Conservation (phyloP, 192 early-diverging fungal genomes). For the Jimgerdemannia lactiflua region DNA sequence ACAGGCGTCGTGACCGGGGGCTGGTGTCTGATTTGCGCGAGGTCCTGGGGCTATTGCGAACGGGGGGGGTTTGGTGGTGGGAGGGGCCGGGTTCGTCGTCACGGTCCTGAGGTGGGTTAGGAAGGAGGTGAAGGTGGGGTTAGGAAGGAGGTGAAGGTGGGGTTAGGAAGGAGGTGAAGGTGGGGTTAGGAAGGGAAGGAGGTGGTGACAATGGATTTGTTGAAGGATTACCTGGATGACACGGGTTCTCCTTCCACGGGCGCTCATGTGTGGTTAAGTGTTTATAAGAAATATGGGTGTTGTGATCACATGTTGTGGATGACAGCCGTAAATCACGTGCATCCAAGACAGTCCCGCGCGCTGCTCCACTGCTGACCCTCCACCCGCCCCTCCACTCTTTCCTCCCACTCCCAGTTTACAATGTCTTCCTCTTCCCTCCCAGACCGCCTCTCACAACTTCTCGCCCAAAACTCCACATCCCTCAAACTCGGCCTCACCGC, state of each 20-base stretch:
- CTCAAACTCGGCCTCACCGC: conserved; percentile 46
- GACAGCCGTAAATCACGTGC: too few relatives aligned
- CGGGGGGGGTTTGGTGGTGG: neutral
- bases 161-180: too few relatives aligned
- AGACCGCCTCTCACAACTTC: conserved; percentile 10
- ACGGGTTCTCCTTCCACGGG: neutral
- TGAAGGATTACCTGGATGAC: neutral
- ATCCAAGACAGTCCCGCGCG: too few relatives aligned
- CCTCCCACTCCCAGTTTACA: neutral
- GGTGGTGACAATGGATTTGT: neutral
- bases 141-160: neutral
- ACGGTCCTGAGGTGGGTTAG: neutral
- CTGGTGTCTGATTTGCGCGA: neutral
- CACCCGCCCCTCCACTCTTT: neutral
- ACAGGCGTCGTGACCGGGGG: neutral
- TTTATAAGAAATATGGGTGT: neutral
- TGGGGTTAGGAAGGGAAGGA: neutral
- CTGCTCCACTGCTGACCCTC: too few relatives aligned
- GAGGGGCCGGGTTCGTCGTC: neutral
- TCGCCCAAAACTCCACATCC: conserved; percentile 21
- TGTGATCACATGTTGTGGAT: too few relatives aligned
- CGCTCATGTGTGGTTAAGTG: neutral
- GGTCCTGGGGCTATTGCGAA: neutral
- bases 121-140: neutral
- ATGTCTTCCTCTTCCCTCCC: neutral